Evolutionary conservation across 106 monocot species (phyloP).

Genomic region (Platanthera guangdongensis): DNA sequence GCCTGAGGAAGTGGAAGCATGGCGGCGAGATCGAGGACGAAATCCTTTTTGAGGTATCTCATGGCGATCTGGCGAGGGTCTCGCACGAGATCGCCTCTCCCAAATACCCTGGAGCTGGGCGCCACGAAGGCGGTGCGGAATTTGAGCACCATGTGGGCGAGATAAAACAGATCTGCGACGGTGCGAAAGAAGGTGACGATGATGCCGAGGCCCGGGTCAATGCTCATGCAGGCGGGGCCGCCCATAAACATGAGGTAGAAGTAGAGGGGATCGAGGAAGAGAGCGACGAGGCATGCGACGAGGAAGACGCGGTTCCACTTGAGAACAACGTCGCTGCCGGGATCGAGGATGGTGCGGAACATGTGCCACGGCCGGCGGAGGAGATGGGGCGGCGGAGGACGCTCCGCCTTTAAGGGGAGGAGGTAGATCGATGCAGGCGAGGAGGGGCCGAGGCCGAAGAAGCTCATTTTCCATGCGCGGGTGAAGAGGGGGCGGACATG

Average conservation of each 20-base stretch:
- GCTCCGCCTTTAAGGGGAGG: slow-evolving; percentile 7
- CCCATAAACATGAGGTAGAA: slow-evolving; percentile 68
- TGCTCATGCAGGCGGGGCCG: slow-evolving; percentile 50
- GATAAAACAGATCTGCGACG: slow-evolving; percentile 52
- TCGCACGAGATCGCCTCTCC: slow-evolving; percentile 69
- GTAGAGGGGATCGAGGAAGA: slow-evolving; percentile 86
- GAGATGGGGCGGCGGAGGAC: background rate
- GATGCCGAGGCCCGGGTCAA: slow-evolving; percentile 42
- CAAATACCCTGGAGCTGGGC: slow-evolving; percentile 80
- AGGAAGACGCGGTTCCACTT: slow-evolving; percentile 87
- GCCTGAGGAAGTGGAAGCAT: slow-evolving; percentile 86
- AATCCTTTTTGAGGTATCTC: slow-evolving; percentile 57
- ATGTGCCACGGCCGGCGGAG: slow-evolving; percentile 23
- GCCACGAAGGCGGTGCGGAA: slow-evolving; percentile 85
- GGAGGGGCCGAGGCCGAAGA: slow-evolving; percentile 13
- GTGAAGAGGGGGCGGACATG: background rate
- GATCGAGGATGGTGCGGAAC: slow-evolving; percentile 65
- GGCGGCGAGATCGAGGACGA: slow-evolving; percentile 64
- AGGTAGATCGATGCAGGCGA: slow-evolving; percentile 10
- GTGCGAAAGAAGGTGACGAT: slow-evolving; percentile 61
- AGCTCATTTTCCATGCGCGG: slow-evolving; percentile 16
- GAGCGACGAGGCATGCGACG: slow-evolving; percentile 53
- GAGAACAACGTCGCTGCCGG: slow-evolving; percentile 53
- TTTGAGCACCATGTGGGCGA: slow-evolving; percentile 65
- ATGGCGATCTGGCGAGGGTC: slow-evolving; percentile 60